phyloP scores from a whole-genome alignment of 768 basidiomycete genomes.

The Termitomyces sp. region DNA sequence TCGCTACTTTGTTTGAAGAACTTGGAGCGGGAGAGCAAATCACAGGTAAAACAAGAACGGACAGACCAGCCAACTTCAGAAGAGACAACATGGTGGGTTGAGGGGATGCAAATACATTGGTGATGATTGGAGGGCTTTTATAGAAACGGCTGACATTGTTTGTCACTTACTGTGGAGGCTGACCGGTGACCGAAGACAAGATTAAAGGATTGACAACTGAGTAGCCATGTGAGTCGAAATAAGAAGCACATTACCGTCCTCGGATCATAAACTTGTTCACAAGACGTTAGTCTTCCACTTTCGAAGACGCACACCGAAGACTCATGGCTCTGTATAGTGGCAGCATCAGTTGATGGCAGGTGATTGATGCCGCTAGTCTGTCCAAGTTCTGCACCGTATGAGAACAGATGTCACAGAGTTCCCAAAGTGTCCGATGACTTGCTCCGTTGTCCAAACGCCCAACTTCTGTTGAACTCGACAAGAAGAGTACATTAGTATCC shows the following conservation, averaged over 20 bases:
- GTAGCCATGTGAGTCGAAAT: background rate
- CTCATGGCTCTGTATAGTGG: no score
- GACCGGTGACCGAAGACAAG: background rate
- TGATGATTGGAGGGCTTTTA: background rate
- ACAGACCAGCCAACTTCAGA: slow-evolving; percentile 5
- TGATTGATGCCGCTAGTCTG: slow-evolving; percentile 8
- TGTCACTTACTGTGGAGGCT: background rate
- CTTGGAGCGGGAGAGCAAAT: slow-evolving; percentile 10
- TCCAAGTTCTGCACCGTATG: background rate
- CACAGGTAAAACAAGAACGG: slow-evolving; percentile 7
- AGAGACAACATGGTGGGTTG: slow-evolving; percentile 8
- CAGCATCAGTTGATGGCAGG: no score
- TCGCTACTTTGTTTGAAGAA: slow-evolving; percentile 32
- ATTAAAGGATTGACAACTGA: background rate
- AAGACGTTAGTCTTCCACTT: background rate
- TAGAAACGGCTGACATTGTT: background rate
- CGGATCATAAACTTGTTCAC: background rate
- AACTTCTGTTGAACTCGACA: no score
- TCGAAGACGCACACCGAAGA: slow-evolving; percentile 1
- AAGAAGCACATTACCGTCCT: background rate
- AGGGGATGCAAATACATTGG: background rate
- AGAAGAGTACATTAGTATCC: no score
- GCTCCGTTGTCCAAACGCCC: background rate
- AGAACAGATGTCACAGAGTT: background rate
- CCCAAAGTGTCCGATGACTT: background rate